These are phyloP conservation scores for Alternaria longipes DNA, from an alignment of 2,329 filamentous ascomycete genomes.

Conservation along the genomic window DNA sequence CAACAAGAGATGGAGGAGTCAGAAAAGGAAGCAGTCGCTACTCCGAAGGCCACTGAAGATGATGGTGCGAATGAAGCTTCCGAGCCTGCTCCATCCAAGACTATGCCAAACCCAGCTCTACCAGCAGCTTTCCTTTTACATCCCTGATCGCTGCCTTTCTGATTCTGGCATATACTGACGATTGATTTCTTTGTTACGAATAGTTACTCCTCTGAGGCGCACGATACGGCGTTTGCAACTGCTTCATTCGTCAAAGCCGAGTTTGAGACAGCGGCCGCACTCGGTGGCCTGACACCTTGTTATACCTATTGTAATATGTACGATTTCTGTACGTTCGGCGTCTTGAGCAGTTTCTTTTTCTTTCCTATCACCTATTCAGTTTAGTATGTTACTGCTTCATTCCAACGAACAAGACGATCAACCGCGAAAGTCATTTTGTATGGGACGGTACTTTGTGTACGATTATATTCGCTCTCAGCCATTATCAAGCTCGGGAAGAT, in stretches of 20 bases:
- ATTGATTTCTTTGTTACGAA: conserved; percentile 30
- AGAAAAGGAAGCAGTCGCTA: conserved; percentile 19
- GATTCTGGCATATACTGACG: conserved; percentile 38
- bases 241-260: conserved; percentile 47
- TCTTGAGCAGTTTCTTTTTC: conserved; percentile 5
- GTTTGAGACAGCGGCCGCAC: conserved; percentile 37
- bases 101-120: conserved; percentile 7
- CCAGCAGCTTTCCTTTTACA: conserved; percentile 16
- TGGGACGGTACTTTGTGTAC: conserved; percentile 10
- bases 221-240: conserved; percentile 47
- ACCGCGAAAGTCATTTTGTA: conserved; percentile 1
- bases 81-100: conserved; percentile 22
- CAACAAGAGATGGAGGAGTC: conserved; percentile 27
- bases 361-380: not conserved
- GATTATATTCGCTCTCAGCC: conserved; percentile 1
- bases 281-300: conserved; percentile 41
- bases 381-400: conserved; percentile 4
- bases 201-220: conserved; percentile 46
- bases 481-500: conserved; percentile 11
- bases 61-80: conserved; percentile 50
- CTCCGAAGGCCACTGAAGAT: conserved; percentile 29
- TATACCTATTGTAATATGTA: conserved; percentile 30
- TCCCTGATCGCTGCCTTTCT: conserved; percentile 15
- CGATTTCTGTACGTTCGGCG: conserved; percentile 19
- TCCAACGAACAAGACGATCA: conserved; percentile 12